These are phyloP conservation scores for Claviceps pusilla DNA, from an alignment of 2,329 filamentous ascomycete species.

Conservation along the genomic window DNA sequence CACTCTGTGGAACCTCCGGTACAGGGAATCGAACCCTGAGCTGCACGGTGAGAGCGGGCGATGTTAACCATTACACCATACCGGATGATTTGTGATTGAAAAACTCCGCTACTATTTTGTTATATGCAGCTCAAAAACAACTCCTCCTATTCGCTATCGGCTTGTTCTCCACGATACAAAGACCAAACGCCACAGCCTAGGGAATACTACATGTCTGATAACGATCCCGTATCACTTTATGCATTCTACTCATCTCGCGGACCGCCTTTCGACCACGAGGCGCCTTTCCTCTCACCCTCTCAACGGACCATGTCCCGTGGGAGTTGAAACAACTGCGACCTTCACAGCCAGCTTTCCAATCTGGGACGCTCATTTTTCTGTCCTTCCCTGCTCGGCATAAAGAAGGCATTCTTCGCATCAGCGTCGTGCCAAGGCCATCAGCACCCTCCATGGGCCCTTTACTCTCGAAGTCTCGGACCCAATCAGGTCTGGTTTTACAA, in stretches of 20 bases:
- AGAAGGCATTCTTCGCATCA: neutral
- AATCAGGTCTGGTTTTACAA: neutral
- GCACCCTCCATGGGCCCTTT: neutral
- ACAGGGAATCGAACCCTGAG: conserved; percentile 23
- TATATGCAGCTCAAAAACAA: neutral
- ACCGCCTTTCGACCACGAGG: too few relatives aligned
- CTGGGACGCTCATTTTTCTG: too few relatives aligned
- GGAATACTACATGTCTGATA: too few relatives aligned
- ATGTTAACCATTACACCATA: conserved; percentile 24
- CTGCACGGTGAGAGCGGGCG: conserved; percentile 23
- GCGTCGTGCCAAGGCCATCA: neutral
- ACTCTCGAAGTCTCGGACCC: neutral
- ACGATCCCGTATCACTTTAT: too few relatives aligned
- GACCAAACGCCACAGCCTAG: too few relatives aligned
- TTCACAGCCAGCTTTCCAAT: too few relatives aligned
- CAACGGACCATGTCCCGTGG: too few relatives aligned
- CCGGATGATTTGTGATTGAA: conserved; percentile 10
- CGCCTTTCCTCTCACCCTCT: too few relatives aligned
- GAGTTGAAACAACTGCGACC: too few relatives aligned
- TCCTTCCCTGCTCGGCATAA: neutral
- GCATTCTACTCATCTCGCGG: too few relatives aligned
- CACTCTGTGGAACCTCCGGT: conserved; percentile 11
- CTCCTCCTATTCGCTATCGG: too few relatives aligned
- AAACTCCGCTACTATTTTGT: neutral
- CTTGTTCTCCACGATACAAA: too few relatives aligned